Evolutionary conservation across 1,284 basidiomycete genomes (phyloP), one percentile per base, ranked within the genome.

Genomic region (Trametes pubescens): DNA sequence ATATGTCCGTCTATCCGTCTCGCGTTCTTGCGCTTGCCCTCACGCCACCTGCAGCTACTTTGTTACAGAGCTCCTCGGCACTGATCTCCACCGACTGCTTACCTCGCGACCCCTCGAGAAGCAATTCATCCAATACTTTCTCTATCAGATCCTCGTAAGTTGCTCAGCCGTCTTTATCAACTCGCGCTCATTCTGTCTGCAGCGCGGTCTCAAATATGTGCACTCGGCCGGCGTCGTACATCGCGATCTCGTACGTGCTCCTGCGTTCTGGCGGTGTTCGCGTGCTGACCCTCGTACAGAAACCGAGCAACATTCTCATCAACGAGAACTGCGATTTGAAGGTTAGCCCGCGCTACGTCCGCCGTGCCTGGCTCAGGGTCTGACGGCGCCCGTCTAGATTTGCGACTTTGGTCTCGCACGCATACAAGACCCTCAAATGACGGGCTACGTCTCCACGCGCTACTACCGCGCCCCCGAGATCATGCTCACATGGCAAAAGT

Each of bases 401-500:
- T 99, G 97, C 77, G 97, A 99, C 81, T 99, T 99, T 79, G 97
- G 97, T 69, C 85, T 99, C 29, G 97, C 97, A 21, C 92, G 97
- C 62, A 95, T 93, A 68, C 94, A 96, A 79, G 98, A 99, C 78
- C 97, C 97, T 9, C 98, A 99, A 79, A 99, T 99, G 98, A 99
- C 98, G 5, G 98, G 98, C 66, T 99, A 99, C 77, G 97, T 99
- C 68, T 99, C 96, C 66, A 99, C 97, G 62, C 86, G 98, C 72
- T 99, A 99, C 82, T 99, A 99, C 80, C 92, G 98, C 59, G 98
- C 97, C 4, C 97, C 97, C 8, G 97, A 99, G 80, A 99, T 99
- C 82, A 99, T 99, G 98, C 86, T 99, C 75, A 99, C 97, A 51
- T 99, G 98, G 98, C 97, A 99, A 79, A 99, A 99, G 82, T 99